Conservation (phyloP, 306 rosid species). For the Gynostemma pentaphyllum region DNA sequence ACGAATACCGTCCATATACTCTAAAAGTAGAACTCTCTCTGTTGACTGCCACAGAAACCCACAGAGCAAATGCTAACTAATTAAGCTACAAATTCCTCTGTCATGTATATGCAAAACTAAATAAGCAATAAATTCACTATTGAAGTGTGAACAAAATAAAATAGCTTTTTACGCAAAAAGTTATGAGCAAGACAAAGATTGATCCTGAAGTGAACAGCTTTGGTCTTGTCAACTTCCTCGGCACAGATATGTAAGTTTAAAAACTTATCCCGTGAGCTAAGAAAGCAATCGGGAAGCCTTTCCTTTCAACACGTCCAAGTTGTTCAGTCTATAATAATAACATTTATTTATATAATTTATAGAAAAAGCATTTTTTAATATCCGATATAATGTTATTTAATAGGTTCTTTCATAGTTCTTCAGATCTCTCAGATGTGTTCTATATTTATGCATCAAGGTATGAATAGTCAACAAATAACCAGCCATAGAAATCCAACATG, state of each 20-base stretch:
- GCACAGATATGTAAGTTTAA: not conserved
- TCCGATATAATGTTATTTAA: not conserved
- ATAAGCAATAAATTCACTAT: constrained; percentile 1
- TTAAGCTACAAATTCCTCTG: constrained; percentile 1
- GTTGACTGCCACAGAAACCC: constrained; percentile 58
- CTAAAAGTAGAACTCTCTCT: constrained; percentile 73
- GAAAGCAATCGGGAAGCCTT: not conserved
- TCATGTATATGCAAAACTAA: not conserved
- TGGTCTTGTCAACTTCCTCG: not conserved
- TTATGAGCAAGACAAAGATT: not conserved
- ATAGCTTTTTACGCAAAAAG: no score
- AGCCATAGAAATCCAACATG: not conserved
- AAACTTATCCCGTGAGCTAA: not conserved
- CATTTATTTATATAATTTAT: not conserved
- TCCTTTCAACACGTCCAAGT: not conserved
- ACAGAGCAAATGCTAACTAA: constrained; percentile 11
- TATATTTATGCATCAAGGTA: no score
- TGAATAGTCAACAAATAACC: not conserved
- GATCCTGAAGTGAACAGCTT: not conserved
- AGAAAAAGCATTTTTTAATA: not conserved
- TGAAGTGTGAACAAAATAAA: not conserved
- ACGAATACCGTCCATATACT: constrained; percentile 98
- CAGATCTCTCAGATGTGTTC: not conserved
- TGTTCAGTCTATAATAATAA: not conserved
- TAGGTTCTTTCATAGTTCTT: not conserved